phyloP scores from a whole-genome alignment of 106 monocot genomes.

The Ottelia alismoides region DNA sequence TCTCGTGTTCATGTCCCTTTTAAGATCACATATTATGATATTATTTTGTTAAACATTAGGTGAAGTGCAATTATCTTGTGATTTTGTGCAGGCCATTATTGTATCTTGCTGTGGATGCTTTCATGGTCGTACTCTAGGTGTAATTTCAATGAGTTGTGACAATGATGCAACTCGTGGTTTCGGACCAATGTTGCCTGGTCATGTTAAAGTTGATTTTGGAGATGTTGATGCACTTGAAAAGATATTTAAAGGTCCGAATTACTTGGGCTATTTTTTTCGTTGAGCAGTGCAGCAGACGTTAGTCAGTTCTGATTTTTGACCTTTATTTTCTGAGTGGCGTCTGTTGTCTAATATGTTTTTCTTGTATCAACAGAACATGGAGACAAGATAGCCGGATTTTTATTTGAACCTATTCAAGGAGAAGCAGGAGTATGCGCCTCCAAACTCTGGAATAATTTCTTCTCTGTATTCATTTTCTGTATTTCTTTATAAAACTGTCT shows the following conservation, averaged over 20 bases:
- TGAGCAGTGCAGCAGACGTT: too few species aligned
- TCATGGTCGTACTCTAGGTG: slow-evolving; percentile 92
- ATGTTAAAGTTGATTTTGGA: slow-evolving; percentile 95
- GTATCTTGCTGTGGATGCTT: slow-evolving; percentile 99
- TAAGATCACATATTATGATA: too few species aligned
- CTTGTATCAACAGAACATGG: slow-evolving; percentile 49
- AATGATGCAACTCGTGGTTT: slow-evolving; percentile 95
- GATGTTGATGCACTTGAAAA: slow-evolving; percentile 56
- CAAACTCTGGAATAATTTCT: too few species aligned
- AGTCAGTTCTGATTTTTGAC: not conserved
- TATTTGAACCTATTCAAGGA: slow-evolving; percentile 99
- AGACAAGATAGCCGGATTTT: slow-evolving; percentile 69
- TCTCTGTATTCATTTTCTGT: too few species aligned
- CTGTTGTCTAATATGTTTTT: not conserved
- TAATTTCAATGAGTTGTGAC: slow-evolving; percentile 97
- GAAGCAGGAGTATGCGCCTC: slow-evolving; percentile 98
- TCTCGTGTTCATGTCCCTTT: too few species aligned
- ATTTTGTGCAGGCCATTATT: slow-evolving; percentile 59
- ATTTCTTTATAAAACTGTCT: too few species aligned
- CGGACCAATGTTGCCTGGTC: slow-evolving; percentile 84
- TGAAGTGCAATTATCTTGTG: too few species aligned
- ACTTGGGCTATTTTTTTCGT: not conserved
- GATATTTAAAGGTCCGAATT: slow-evolving; percentile 57
- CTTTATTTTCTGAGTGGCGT: not conserved
- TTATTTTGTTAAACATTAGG: too few species aligned